phyloP scores from a whole-genome alignment of 305 asterid genomes.

The Fraxinus baroniana region DNA sequence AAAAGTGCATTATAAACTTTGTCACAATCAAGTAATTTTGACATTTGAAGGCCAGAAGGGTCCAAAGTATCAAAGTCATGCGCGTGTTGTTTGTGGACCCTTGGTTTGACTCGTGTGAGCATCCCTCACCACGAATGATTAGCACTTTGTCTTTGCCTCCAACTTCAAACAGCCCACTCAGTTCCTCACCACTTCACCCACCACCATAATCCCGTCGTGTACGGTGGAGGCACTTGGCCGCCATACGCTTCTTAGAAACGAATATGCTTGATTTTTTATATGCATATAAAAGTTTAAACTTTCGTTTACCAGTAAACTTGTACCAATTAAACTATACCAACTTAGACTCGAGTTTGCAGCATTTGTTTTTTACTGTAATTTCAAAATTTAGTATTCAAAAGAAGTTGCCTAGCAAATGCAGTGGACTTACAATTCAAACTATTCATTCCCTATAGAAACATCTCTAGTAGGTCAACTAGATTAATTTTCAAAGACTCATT shows the following conservation, averaged over 20 bases:
- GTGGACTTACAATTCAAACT: neutral
- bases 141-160: neutral
- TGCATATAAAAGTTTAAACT: neutral
- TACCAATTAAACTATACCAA: neutral
- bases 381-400: neutral
- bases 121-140: neutral
- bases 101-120: neutral
- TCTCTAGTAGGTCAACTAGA: neutral
- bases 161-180: neutral
- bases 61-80: slow-evolving; percentile 26
- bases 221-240: neutral
- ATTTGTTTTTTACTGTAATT: neutral
- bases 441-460: neutral
- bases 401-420: neutral
- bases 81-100: slow-evolving; percentile 34
- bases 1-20: neutral
- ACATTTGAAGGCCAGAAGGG: neutral
- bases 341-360: neutral
- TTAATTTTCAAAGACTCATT: neutral
- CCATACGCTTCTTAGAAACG: neutral
- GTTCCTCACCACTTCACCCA: neutral
- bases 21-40: slow-evolving; percentile 19
- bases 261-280: neutral
- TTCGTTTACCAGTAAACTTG: neutral
- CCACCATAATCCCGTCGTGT: neutral